A percentile compares a stretch with the other conserved stretches of the same genome.
phyloP scores from a whole-genome alignment of 1,284 basidiomycete species.

The Melampsora americana region DNA sequence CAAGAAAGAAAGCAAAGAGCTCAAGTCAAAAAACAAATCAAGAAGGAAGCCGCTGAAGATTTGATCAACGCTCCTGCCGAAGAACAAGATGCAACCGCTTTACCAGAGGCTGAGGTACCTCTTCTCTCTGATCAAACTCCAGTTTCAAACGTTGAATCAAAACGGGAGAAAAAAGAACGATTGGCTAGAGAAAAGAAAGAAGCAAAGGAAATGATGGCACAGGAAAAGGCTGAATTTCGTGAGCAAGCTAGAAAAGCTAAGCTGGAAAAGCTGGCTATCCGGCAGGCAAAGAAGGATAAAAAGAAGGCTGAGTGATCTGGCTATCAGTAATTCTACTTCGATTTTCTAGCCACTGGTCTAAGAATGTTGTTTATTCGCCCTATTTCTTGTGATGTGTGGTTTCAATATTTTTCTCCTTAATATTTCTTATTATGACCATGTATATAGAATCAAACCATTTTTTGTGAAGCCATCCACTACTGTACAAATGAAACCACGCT shows the following conservation, averaged over 20 bases:
- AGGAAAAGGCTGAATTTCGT: background rate
- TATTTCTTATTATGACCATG: too few relatives aligned
- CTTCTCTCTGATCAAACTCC: background rate
- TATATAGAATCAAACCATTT: too few relatives aligned
- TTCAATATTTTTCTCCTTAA: too few relatives aligned
- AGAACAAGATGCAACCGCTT: background rate
- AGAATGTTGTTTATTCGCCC: too few relatives aligned
- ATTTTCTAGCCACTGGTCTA: too few relatives aligned
- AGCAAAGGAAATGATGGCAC: background rate
- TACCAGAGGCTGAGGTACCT: background rate
- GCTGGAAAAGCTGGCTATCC: background rate
- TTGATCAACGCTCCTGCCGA: background rate
- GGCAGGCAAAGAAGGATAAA: background rate
- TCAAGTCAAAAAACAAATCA: slow-evolving; percentile 30
- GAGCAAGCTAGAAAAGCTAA: background rate
- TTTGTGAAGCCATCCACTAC: too few relatives aligned
- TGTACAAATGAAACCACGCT: too few relatives aligned
- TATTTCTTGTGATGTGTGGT: too few relatives aligned
- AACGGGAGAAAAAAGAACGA: background rate
- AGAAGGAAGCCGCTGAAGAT: slow-evolving; percentile 20
- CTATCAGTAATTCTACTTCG: too few relatives aligned
- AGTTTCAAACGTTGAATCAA: background rate
- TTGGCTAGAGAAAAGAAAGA: background rate
- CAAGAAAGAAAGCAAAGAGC: slow-evolving; percentile 26
- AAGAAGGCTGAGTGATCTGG: slow-evolving; percentile 1